Evolutionary conservation across 148 eudicot genomes (phyloP).

Genomic region (Nyssa sinensis): DNA sequence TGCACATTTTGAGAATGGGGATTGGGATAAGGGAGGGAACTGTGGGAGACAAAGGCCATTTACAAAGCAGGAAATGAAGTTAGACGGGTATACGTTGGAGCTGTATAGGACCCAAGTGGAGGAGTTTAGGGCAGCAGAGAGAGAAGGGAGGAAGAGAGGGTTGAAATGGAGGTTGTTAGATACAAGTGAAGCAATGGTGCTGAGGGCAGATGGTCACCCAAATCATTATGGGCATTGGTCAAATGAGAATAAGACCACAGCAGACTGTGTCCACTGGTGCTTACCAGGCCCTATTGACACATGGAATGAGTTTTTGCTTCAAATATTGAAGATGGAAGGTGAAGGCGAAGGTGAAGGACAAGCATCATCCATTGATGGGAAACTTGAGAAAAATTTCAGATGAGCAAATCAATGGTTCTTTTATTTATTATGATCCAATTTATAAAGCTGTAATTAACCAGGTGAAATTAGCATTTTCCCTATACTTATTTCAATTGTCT

Average conservation of each 20-base stretch:
- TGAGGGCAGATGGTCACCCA: too few species aligned
- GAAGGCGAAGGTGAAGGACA: too few species aligned
- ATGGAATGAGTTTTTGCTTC: too few species aligned
- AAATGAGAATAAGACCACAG: slow-evolving; percentile 26
- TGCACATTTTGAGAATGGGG: slow-evolving; percentile 51
- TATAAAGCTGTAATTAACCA: too few species aligned
- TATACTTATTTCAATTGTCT: too few species aligned
- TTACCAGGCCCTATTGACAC: slow-evolving; percentile 56
- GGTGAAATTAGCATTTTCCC: too few species aligned
- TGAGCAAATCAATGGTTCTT: too few species aligned
- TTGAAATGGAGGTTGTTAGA: slow-evolving; percentile 32
- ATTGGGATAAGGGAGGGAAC: slow-evolving; percentile 62
- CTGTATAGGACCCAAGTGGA: slow-evolving; percentile 47
- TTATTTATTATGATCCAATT: too few species aligned
- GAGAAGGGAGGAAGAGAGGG: slow-evolving; percentile 31
- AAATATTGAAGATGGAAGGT: slow-evolving; percentile 32
- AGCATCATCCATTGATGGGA: too few species aligned
- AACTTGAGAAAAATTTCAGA: too few species aligned
- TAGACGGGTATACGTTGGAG: slow-evolving; percentile 38
- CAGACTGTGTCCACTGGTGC: slow-evolving; percentile 64
- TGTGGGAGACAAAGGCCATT: slow-evolving; percentile 47
- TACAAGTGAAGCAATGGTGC: slow-evolving; percentile 40
- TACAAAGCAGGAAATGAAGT: slow-evolving; percentile 27
- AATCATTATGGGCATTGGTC: too few species aligned
- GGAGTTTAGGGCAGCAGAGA: too few species aligned